These are phyloP conservation scores for Narthecium ossifragum DNA, from an alignment of 106 monocot genomes.

Conservation along the genomic window DNA sequence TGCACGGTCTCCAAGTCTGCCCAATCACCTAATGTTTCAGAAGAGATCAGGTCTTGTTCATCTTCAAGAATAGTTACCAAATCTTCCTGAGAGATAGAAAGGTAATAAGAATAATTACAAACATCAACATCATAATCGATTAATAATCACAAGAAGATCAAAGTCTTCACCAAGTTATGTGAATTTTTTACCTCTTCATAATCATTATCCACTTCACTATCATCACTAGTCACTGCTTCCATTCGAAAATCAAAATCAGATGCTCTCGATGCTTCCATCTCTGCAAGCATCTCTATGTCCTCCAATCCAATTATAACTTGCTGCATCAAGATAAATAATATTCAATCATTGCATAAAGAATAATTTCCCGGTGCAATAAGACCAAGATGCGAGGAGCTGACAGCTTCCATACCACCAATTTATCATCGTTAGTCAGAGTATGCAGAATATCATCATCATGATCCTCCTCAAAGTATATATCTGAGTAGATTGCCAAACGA, in stretches of 20 bases:
- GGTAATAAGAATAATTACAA: not conserved
- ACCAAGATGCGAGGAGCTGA: not conserved
- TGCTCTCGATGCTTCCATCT: conserved; percentile 43
- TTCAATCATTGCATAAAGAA: conserved; percentile 7
- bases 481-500: conserved; percentile 48
- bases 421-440: conserved; percentile 49
- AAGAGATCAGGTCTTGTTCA: conserved; percentile 29
- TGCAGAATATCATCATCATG: conserved; percentile 56
- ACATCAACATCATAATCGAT: not conserved
- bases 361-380: not conserved
- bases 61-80: conserved; percentile 44
- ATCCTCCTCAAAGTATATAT: conserved; percentile 74
- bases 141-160: not conserved
- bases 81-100: conserved; percentile 24
- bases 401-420: conserved; percentile 47
- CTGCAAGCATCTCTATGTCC: conserved; percentile 51
- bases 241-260: conserved; percentile 48
- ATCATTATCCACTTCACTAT: conserved; percentile 48
- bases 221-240: conserved; percentile 41
- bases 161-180: not conserved
- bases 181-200: conserved; percentile 43
- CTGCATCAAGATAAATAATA: conserved; percentile 32
- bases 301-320: conserved; percentile 81
- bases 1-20: conserved; percentile 64
- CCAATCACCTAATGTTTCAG: conserved; percentile 57